Conservation (phyloP, 2,329 filamentous ascomycete genomes). For the Chaetomium strumarium region DNA sequence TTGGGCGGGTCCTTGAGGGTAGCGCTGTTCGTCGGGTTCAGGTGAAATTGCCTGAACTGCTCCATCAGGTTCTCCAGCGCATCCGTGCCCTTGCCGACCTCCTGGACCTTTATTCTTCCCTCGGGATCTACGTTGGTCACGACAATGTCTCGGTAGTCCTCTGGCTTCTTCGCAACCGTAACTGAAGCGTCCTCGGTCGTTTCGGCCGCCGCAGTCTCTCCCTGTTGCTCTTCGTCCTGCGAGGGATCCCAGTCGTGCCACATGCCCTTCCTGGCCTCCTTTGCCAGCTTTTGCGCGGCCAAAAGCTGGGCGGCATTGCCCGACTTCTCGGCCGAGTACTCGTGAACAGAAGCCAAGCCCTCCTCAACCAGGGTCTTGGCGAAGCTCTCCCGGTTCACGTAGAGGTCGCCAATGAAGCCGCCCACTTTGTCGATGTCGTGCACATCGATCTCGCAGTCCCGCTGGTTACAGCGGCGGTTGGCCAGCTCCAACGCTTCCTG, state of each 20-base stretch:
- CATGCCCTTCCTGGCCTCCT: conserved; percentile 78
- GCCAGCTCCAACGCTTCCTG: conserved; percentile 92
- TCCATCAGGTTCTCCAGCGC: conserved; percentile 84
- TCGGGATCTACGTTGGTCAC: conserved; percentile 83
- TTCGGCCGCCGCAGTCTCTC: conserved; percentile 45
- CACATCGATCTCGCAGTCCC: conserved; percentile 93
- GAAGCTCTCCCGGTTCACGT: conserved; percentile 92
- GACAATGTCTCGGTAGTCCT: conserved; percentile 88
- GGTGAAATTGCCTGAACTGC: conserved; percentile 85
- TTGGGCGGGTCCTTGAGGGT: conserved; percentile 73
- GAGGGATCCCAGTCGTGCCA: conserved; percentile 95
- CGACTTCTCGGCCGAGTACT: conserved; percentile 92
- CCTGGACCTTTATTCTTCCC: conserved; percentile 82
- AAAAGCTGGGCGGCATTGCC: conserved; percentile 84
- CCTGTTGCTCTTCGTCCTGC: conserved; percentile 63
- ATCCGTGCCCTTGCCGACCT: conserved; percentile 79
- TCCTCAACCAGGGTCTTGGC: conserved; percentile 91
- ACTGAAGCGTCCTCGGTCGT: conserved; percentile 48
- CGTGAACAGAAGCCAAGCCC: conserved; percentile 84
- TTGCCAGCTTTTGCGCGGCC: conserved; percentile 80
- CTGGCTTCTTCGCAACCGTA: conserved; percentile 57
- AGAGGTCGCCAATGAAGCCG: conserved; percentile 92
- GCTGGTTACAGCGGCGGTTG: conserved; percentile 80
- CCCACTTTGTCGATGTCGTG: conserved; percentile 94
- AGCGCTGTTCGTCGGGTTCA: conserved; percentile 73